Conservation (phyloP, 2,329 filamentous ascomycete genomes). For the Fusarium azukiicola region DNA sequence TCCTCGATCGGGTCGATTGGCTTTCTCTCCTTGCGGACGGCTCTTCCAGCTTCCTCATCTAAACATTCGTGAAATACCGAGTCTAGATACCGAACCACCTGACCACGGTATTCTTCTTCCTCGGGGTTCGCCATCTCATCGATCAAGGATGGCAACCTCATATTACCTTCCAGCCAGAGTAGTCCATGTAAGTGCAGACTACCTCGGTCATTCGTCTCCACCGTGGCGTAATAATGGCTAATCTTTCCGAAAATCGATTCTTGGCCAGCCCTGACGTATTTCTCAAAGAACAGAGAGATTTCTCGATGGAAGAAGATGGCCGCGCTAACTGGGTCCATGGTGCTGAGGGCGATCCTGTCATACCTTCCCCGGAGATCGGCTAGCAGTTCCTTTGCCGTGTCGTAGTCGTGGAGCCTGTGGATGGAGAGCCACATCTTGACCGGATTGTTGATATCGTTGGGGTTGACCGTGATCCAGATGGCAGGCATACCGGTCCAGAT, state of each 20-base stretch:
- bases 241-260: conserved; percentile 23
- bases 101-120: neutral
- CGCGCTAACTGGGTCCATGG: conserved; percentile 31
- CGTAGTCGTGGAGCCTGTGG: conserved; percentile 20
- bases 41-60: neutral
- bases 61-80: neutral
- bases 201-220: conserved; percentile 15
- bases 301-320: conserved; percentile 35
- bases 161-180: neutral
- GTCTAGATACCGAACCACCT: neutral
- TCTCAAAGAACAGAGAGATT: conserved; percentile 24
- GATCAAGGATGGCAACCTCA: neutral
- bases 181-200: neutral
- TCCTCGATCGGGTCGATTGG: neutral
- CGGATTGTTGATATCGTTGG: conserved; percentile 37
- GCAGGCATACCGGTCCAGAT: conserved; percentile 29
- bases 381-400: conserved; percentile 14
- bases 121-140: neutral
- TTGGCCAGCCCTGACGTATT: conserved; percentile 6
- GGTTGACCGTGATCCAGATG: conserved; percentile 33
- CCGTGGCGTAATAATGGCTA: conserved; percentile 9
- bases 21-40: neutral
- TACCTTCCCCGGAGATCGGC: conserved; percentile 1
- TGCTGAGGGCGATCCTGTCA: neutral
- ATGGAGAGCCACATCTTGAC: conserved; percentile 37